phyloP scores from a whole-genome alignment of 106 monocot genomes.

The Dioscorea alata region DNA sequence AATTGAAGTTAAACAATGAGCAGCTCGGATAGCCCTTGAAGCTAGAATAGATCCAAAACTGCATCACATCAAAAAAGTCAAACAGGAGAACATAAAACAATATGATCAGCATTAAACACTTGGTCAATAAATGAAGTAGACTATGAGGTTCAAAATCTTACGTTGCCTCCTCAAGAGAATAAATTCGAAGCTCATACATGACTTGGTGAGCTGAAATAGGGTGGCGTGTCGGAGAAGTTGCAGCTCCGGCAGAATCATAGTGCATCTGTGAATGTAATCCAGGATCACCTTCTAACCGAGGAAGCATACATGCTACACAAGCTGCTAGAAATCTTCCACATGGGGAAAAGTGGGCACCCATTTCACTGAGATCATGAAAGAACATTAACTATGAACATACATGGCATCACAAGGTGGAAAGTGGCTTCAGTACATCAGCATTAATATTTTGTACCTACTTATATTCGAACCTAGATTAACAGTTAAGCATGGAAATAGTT shows the following conservation, averaged over 20 bases:
- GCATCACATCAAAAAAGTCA: constrained; percentile 4
- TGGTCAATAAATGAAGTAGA: no score
- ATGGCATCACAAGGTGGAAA: background rate
- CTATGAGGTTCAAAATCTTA: constrained; percentile 17
- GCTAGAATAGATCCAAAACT: constrained; percentile 82
- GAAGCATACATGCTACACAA: constrained; percentile 92
- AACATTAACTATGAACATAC: background rate
- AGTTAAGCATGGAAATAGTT: background rate
- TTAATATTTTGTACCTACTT: no score
- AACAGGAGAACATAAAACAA: background rate
- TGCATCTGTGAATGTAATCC: constrained; percentile 54
- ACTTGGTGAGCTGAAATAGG: constrained; percentile 75
- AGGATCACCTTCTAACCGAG: constrained; percentile 69
- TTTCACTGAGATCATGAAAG: constrained; percentile 63
- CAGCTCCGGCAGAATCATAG: constrained; percentile 46
- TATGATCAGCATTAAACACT: no score
- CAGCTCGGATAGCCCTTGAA: constrained; percentile 94
- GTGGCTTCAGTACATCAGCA: no score
- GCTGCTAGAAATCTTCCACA: constrained; percentile 96
- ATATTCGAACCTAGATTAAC: no score
- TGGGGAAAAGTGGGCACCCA: constrained; percentile 98
- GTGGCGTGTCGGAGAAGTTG: constrained; percentile 85
- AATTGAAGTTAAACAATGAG: constrained; percentile 97
- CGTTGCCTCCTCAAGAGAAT: constrained; percentile 93
- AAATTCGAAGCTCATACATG: constrained; percentile 94